A percentile compares a stretch with the other conserved stretches of the same genome.
Conservation (phyloP, 345 rosid species). For the Aurinia saxatilis region DNA sequence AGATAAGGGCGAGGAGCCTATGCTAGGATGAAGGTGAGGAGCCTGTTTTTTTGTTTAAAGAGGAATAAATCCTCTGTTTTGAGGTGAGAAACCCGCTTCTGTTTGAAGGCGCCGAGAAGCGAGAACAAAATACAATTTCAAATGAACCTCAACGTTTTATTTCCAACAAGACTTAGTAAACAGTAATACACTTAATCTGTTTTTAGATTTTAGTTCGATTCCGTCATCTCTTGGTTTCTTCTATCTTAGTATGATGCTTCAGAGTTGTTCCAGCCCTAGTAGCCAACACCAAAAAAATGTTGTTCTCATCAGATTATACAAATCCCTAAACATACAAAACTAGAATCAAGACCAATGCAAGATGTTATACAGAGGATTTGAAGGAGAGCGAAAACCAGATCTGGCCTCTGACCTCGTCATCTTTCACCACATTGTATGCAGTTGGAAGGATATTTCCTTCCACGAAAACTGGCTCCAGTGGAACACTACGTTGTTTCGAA, state of each 20-base stretch:
- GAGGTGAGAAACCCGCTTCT: too few relatives aligned
- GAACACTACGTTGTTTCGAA: conserved; percentile 37
- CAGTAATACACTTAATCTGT: not conserved
- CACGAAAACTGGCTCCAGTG: conserved; percentile 48
- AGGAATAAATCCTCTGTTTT: too few relatives aligned
- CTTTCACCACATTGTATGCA: conserved; percentile 68
- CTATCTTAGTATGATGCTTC: conserved; percentile 23
- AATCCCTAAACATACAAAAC: not conserved
- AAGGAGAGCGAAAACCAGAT: conserved; percentile 57
- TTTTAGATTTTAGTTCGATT: not conserved
- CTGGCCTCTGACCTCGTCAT: conserved; percentile 54
- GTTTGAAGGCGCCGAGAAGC: too few relatives aligned
- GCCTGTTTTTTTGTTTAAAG: too few relatives aligned
- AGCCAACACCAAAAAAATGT: not conserved
- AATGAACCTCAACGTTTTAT: too few relatives aligned
- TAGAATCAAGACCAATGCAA: not conserved
- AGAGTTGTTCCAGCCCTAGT: conserved; percentile 64
- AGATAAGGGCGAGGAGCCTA: too few relatives aligned
- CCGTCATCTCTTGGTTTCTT: not conserved
- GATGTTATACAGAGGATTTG: conserved; percentile 48
- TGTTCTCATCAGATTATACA: not conserved
- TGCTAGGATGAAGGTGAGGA: too few relatives aligned
- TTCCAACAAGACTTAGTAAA: too few relatives aligned
- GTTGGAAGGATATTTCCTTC: conserved; percentile 50
- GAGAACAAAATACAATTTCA: too few relatives aligned